A percentile compares a stretch with the other conserved stretches of the same genome.
Conservation (phyloP, 345 rosid genomes). For the Melaleuca quinquenervia region DNA sequence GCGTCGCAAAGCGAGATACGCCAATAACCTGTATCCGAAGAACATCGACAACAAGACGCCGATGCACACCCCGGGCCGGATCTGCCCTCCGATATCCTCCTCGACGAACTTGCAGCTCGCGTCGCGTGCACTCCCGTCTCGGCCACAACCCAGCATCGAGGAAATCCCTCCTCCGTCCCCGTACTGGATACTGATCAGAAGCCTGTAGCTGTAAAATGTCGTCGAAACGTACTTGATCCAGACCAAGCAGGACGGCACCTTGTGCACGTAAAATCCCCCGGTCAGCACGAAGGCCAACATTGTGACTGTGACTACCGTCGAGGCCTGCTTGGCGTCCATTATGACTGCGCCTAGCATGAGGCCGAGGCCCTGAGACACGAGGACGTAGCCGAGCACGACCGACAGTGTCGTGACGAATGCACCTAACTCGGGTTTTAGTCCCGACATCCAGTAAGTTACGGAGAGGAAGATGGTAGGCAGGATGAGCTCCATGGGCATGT, state of each 20-base stretch:
- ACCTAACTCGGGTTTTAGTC: slow-evolving; percentile 37
- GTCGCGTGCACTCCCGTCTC: neutral
- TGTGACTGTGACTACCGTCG: slow-evolving; percentile 70
- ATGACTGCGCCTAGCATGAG: slow-evolving; percentile 75
- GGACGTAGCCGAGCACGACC: slow-evolving; percentile 62
- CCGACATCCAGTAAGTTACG: slow-evolving; percentile 77
- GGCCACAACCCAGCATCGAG: slow-evolving; percentile 36
- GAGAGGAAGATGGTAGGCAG: slow-evolving; percentile 66
- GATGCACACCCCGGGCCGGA: slow-evolving; percentile 34
- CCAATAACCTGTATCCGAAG: slow-evolving; percentile 68
- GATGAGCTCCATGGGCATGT: slow-evolving; percentile 83
- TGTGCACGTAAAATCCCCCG: slow-evolving; percentile 81
- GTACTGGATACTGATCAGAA: slow-evolving; percentile 59
- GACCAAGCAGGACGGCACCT: slow-evolving; percentile 54
- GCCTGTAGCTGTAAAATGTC: slow-evolving; percentile 61
- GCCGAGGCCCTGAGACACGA: slow-evolving; percentile 83
- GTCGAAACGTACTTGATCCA: slow-evolving; percentile 80
- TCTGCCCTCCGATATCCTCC: slow-evolving; percentile 58
- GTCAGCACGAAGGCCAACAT: slow-evolving; percentile 84
- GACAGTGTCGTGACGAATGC: slow-evolving; percentile 47
- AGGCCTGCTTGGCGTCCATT: slow-evolving; percentile 91
- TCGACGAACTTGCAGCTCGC: slow-evolving; percentile 50
- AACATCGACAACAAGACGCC: slow-evolving; percentile 53
- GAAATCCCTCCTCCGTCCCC: slow-evolving; percentile 38
- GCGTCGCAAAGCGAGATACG: slow-evolving; percentile 73